phyloP scores from a whole-genome alignment of 345 rosid genomes.

The Corchorus olitorius region DNA sequence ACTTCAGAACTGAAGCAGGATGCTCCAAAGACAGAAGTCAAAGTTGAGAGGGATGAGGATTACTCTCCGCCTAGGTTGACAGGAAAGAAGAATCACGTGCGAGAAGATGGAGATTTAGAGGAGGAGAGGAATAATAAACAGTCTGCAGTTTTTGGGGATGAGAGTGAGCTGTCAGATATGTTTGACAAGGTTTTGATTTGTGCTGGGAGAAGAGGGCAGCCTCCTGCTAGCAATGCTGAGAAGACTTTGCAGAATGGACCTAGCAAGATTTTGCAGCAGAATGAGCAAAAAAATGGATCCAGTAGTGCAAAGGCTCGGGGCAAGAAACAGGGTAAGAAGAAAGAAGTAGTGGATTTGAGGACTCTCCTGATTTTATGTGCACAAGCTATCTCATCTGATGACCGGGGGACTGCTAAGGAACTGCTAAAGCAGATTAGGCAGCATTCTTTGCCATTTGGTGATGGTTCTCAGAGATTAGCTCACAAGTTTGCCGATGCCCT shows the following conservation, averaged over 20 bases:
- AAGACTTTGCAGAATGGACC: constrained; percentile 12
- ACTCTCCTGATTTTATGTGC: constrained; percentile 49
- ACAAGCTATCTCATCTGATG: constrained; percentile 37
- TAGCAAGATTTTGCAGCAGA: constrained; percentile 16
- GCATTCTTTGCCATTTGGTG: constrained; percentile 31
- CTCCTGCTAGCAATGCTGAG: neutral
- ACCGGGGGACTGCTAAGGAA: constrained; percentile 12
- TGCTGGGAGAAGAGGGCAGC: constrained; percentile 4
- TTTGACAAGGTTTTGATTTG: constrained; percentile 58
- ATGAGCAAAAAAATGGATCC: constrained; percentile 22
- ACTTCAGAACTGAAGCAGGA: constrained; percentile 22
- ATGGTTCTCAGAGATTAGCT: constrained; percentile 49
- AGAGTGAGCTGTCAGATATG: constrained; percentile 62
- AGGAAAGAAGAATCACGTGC: constrained; percentile 57
- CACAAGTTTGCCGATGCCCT: constrained; percentile 52
- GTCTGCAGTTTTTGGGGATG: constrained; percentile 34
- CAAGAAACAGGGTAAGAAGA: constrained; percentile 27
- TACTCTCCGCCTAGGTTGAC: constrained; percentile 35
- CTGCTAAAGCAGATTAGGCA: constrained; percentile 22
- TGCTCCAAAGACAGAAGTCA: constrained; percentile 26
- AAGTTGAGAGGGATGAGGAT: constrained; percentile 34
- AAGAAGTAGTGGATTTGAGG: constrained; percentile 48
- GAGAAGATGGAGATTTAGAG: constrained; percentile 45
- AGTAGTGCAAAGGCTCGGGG: constrained; percentile 24
- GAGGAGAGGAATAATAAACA: constrained; percentile 66